Evolutionary conservation across 805 yeast species (phyloP), one percentile per base, ranked within the genome.

Genomic region (Saccharomycopsis sp.): DNA sequence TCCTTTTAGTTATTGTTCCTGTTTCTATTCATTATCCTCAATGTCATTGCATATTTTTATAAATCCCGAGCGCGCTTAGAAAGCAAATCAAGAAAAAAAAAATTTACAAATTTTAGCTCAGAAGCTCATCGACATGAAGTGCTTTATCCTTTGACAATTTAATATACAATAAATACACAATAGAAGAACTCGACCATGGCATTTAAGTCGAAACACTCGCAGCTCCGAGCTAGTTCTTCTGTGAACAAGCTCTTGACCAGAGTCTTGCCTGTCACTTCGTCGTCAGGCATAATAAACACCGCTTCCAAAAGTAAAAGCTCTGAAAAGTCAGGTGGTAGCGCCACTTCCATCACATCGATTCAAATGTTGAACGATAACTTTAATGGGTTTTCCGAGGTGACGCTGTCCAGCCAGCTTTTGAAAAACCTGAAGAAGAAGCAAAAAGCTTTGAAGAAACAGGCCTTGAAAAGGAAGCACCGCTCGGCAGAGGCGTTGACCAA

Each of bases 231-330:
- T 5, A 21, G 8, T 18, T 34, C 51, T 7, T 65, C 69, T 0
- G 68, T 71, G n/a, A 66, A 65, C 47, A 61, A 58, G 41, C 57
- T 72, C 7, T 50, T 67, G 21, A 52, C 58, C 22, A 48, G 48
- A 7, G 50, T 66, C 5, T 51, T 65, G 7, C 71, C 70, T 6
- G 67, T 67, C 18, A 57, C 62, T 35, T 15, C 27, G 10, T 35
- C 48, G 7, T 26, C 34, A 20, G 42, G n/a, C n/a, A n/a, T n/a
- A n/a, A n/a, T n/a, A n/a, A n/a, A n/a, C n/a, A n/a, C n/a, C n/a
- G n/a, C n/a, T n/a, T n/a, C 52, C 6, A 49, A 47, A 21, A 34
- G 51, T n/a, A 15, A 30, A 27, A 38, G 42, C 13, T 39, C 46
- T 9, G 39, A 34, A 23, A 30, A 22, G 7, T 42, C 41, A 5